Evolutionary conservation across 2,329 filamentous ascomycete species (phyloP).

Genomic region (Fusarium torulosum): DNA sequence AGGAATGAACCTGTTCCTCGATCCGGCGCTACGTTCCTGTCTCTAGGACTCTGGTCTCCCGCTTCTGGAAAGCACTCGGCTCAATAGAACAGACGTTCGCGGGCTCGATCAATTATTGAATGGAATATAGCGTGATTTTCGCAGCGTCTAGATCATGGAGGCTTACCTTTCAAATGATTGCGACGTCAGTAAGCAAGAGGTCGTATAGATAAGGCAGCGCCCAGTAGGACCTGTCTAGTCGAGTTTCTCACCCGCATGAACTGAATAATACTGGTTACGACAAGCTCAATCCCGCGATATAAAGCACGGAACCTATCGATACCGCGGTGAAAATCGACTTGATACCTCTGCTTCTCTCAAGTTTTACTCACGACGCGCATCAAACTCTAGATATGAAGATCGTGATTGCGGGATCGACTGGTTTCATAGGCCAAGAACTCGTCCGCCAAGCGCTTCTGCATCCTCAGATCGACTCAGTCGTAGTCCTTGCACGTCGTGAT

Average conservation of each 20-base stretch:
- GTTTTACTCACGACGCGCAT: not conserved
- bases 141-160: not conserved
- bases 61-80: not conserved
- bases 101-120: not conserved
- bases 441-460: conserved; percentile 57
- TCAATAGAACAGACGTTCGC: not conserved
- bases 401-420: conserved; percentile 58
- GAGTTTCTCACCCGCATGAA: not conserved
- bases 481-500: conserved; percentile 57
- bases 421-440: conserved; percentile 58
- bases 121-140: not conserved
- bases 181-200: not conserved
- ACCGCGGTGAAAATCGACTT: not conserved
- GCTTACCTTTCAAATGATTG: not conserved
- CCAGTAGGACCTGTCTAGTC: not conserved
- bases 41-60: not conserved
- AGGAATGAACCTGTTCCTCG: not conserved
- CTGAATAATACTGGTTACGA: not conserved
- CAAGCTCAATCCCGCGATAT: not conserved
- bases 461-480: conserved; percentile 55
- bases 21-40: not conserved
- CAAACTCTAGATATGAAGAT: conserved; percentile 55
- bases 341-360: not conserved
- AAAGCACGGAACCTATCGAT: not conserved
- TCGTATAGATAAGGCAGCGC: not conserved